phyloP scores from a whole-genome alignment of 2,329 filamentous ascomycete genomes.

The Alternaria brassicicola region DNA sequence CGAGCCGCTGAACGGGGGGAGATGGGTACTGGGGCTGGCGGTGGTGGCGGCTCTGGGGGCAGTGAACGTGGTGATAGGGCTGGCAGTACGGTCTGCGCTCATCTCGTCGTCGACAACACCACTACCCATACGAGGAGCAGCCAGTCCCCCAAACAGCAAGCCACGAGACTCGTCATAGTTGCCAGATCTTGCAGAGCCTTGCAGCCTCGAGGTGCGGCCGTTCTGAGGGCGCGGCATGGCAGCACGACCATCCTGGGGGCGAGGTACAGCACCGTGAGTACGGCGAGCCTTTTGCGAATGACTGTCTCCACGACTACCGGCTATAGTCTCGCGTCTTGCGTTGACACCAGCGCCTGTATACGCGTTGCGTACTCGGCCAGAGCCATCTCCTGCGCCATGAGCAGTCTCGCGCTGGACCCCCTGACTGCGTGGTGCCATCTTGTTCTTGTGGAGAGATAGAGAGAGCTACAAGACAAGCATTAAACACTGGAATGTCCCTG shows the following conservation, averaged over 20 bases:
- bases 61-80: background rate
- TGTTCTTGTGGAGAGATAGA: background rate
- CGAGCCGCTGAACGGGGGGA: background rate
- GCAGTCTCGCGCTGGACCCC: background rate
- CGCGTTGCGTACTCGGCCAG: background rate
- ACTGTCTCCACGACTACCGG: background rate
- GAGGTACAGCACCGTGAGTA: background rate
- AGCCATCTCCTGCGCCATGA: background rate
- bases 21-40: too few species aligned
- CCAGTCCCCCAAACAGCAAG: background rate
- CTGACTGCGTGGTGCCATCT: conserved; percentile 4
- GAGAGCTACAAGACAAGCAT: background rate
- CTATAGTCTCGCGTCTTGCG: background rate
- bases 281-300: background rate
- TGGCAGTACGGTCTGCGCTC: background rate
- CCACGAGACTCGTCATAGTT: background rate
- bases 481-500: background rate
- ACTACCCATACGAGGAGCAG: background rate
- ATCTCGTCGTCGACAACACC: background rate
- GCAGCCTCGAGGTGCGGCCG: background rate
- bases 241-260: background rate
- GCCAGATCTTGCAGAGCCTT: too few species aligned
- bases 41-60: too few species aligned
- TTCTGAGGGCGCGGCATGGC: background rate
- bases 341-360: conserved; percentile 12